Evolutionary conservation across 495 filamentous ascomycete genomes (phyloP).

Genomic region (Xylaria acuta): DNA sequence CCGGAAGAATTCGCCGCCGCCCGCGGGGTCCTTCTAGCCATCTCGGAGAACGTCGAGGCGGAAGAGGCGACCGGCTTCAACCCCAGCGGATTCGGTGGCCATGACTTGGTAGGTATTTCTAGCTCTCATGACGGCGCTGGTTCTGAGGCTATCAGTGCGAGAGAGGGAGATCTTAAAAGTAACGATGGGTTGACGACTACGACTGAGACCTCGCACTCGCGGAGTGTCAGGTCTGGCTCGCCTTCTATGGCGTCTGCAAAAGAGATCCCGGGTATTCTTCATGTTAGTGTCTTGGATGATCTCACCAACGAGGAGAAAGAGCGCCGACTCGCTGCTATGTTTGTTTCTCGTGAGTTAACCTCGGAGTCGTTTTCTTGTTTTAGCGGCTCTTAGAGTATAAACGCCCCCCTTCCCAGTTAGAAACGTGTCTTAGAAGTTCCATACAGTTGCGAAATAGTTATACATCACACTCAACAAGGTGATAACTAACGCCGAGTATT

Average conservation of each 20-base stretch:
- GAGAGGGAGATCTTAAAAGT: constrained; percentile 36
- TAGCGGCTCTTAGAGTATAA: too few species aligned
- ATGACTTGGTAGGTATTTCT: constrained; percentile 27
- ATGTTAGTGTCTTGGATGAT: constrained; percentile 48
- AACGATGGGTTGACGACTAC: constrained; percentile 32
- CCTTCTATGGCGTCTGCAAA: constrained; percentile 27
- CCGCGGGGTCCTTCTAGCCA: constrained; percentile 58
- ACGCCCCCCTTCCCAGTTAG: too few species aligned
- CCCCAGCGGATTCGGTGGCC: constrained; percentile 69
- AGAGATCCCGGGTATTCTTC: constrained; percentile 23
- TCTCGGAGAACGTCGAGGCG: constrained; percentile 65
- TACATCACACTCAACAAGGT: neutral
- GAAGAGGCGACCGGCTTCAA: constrained; percentile 79
- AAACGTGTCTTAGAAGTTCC: neutral
- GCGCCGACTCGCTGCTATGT: constrained; percentile 66
- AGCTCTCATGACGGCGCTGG: constrained; percentile 24
- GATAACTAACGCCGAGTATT: neutral
- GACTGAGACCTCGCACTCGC: constrained; percentile 33
- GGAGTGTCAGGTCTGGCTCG: constrained; percentile 26
- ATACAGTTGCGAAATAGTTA: too few species aligned
- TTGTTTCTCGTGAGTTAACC: constrained; percentile 55
- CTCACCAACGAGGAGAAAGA: constrained; percentile 64
- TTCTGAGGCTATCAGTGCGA: constrained; percentile 16
- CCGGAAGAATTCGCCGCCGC: constrained; percentile 57
- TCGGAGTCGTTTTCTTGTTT: neutral